A percentile compares a stretch with the other conserved stretches of the same genome.
These are phyloP conservation scores for Colletotrichum sansevieriae DNA, from an alignment of 2,329 filamentous ascomycete genomes.

Conservation along the genomic window DNA sequence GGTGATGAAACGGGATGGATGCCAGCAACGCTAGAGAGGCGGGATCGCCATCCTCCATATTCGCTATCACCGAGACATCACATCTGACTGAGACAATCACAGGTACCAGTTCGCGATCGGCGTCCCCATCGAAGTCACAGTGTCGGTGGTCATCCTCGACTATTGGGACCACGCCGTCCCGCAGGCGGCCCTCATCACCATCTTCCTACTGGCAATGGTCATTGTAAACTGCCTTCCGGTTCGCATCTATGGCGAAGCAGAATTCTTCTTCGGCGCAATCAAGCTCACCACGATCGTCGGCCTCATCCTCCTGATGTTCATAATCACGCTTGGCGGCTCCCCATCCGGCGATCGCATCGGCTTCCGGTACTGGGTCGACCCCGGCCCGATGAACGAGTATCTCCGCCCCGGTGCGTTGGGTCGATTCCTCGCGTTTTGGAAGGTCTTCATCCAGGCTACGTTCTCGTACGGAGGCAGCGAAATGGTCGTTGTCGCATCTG, in stretches of 20 bases:
- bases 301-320: slow-evolving; percentile 62
- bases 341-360: slow-evolving; percentile 58
- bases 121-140: slow-evolving; percentile 62
- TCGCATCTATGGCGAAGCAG: slow-evolving; percentile 65
- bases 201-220: slow-evolving; percentile 55
- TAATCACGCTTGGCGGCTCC: slow-evolving; percentile 62
- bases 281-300: slow-evolving; percentile 64
- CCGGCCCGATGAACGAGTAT: slow-evolving; percentile 59
- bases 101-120: slow-evolving; percentile 61
- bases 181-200: slow-evolving; percentile 51
- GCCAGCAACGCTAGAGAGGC: no score
- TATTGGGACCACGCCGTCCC: slow-evolving; percentile 54
- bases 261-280: slow-evolving; percentile 64
- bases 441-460: slow-evolving; percentile 61
- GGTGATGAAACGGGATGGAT: neutral
- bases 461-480: slow-evolving; percentile 65
- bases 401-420: slow-evolving; percentile 53
- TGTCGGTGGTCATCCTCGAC: slow-evolving; percentile 60
- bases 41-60: neutral
- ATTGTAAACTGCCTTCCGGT: slow-evolving; percentile 55
- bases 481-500: slow-evolving; percentile 65
- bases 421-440: slow-evolving; percentile 58
- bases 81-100: neutral
- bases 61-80: neutral
- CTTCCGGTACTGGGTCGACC: slow-evolving; percentile 60